These are phyloP conservation scores for Aristolochia californica DNA, from an alignment of 164 flowering plant species.

Conservation along the genomic window DNA sequence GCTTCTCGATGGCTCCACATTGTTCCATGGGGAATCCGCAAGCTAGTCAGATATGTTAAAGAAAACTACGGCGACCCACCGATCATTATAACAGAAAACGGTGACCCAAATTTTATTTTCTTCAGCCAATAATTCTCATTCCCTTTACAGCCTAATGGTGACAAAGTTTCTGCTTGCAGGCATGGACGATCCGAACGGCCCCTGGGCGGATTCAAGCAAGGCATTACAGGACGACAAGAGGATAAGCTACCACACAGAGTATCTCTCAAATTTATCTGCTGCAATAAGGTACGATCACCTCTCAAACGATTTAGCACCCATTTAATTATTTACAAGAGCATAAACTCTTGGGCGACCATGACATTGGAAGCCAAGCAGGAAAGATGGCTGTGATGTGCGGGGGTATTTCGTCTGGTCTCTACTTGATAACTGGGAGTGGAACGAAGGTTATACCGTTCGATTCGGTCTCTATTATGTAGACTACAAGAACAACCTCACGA, in stretches of 20 bases:
- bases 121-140: background rate
- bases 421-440: conserved; percentile 98
- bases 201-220: conserved; percentile 22
- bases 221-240: conserved; percentile 71
- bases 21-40: conserved; percentile 83
- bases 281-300: conserved; percentile 52
- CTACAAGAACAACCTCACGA: conserved; percentile 75
- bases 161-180: conserved; percentile 31
- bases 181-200: conserved; percentile 65
- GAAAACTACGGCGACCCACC: conserved; percentile 67
- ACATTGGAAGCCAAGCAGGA: conserved; percentile 32
- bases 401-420: conserved; percentile 90
- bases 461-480: conserved; percentile 84
- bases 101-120: conserved; percentile 15
- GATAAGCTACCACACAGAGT: conserved; percentile 65
- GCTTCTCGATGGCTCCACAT: conserved; percentile 78
- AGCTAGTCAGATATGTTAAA: conserved; percentile 44
- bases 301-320: too few relatives aligned
- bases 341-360: too few relatives aligned
- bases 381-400: conserved; percentile 55
- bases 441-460: conserved; percentile 63
- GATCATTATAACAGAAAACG: conserved; percentile 81
- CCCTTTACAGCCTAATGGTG: background rate
- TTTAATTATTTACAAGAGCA: too few relatives aligned
- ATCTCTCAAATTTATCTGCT: conserved; percentile 73